These are phyloP conservation scores for Metarhizium guizhouense DNA, from an alignment of 2,329 filamentous ascomycete genomes.

Conservation along the genomic window DNA sequence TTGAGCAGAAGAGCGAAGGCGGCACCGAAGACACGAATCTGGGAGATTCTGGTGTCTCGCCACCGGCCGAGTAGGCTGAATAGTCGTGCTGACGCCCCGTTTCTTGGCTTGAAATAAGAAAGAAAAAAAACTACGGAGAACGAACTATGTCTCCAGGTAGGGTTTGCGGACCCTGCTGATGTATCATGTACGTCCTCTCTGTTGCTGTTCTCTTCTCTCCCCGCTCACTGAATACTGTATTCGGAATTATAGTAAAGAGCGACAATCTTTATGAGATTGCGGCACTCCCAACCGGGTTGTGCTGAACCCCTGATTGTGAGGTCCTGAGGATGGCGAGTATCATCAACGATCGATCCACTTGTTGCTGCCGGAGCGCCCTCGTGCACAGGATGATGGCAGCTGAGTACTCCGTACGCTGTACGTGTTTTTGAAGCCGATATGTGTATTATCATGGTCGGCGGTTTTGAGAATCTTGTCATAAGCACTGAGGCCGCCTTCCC, in stretches of 20 bases:
- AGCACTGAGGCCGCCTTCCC: slow-evolving; percentile 2
- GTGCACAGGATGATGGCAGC: not conserved
- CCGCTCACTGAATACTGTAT: not conserved
- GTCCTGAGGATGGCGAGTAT: too few relatives aligned
- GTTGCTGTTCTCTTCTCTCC: not conserved
- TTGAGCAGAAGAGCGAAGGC: slow-evolving; percentile 3
- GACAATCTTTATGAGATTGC: not conserved
- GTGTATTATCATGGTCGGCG: not conserved
- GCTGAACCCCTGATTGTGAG: not conserved
- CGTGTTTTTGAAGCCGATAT: slow-evolving; percentile 2
- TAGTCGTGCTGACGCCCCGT: too few relatives aligned
- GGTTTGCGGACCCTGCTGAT: too few relatives aligned
- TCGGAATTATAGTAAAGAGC: too few relatives aligned
- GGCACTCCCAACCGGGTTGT: not conserved
- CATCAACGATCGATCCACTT: too few relatives aligned
- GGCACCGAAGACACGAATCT: slow-evolving; percentile 22
- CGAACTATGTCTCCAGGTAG: too few relatives aligned
- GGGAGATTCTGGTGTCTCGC: slow-evolving; percentile 9
- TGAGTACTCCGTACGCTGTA: not conserved
- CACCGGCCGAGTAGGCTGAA: too few relatives aligned
- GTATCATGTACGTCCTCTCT: too few relatives aligned
- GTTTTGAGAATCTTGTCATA: not conserved
- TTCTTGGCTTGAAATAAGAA: too few relatives aligned
- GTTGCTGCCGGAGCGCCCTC: too few relatives aligned
- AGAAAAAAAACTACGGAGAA: too few relatives aligned